Conservation (phyloP, 2,329 filamentous ascomycete genomes). For the Sclerotinia trifoliorum region DNA sequence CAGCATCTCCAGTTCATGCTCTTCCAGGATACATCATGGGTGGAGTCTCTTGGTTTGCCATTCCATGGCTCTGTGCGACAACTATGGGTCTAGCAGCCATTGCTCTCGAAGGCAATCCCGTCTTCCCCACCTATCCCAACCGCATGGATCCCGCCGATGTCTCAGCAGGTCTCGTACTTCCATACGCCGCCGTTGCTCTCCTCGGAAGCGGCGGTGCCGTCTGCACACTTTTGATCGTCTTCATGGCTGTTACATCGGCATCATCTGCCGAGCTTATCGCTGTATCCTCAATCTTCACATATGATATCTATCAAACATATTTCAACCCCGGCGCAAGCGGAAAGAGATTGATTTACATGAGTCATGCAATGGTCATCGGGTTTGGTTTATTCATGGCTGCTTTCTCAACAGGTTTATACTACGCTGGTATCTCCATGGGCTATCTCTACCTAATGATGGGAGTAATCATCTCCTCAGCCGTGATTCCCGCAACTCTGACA, state of each 20-base stretch:
- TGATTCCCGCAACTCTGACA: conserved; percentile 77
- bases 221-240: conserved; percentile 75
- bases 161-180: conserved; percentile 77
- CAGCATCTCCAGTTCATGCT: conserved; percentile 79
- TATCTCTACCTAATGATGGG: conserved; percentile 91
- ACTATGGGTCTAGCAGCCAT: conserved; percentile 84
- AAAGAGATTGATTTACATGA: conserved; percentile 75
- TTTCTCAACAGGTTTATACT: conserved; percentile 68
- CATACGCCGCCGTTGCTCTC: conserved; percentile 79
- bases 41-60: conserved; percentile 86
- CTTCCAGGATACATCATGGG: conserved; percentile 82
- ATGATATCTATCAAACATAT: conserved; percentile 86
- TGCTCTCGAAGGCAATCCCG: conserved; percentile 70
- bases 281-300: conserved; percentile 83
- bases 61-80: conserved; percentile 85
- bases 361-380: conserved; percentile 68
- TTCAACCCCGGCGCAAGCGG: conserved; percentile 76
- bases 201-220: conserved; percentile 79
- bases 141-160: conserved; percentile 74
- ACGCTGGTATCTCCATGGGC: conserved; percentile 74
- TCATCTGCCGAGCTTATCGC: conserved; percentile 83
- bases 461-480: conserved; percentile 81
- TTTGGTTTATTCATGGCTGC: conserved; percentile 77
- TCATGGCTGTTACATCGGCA: conserved; percentile 81
- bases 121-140: conserved; percentile 70